Conservation (phyloP, 164 flowering plant species). For the Stephania yunnanensis region DNA sequence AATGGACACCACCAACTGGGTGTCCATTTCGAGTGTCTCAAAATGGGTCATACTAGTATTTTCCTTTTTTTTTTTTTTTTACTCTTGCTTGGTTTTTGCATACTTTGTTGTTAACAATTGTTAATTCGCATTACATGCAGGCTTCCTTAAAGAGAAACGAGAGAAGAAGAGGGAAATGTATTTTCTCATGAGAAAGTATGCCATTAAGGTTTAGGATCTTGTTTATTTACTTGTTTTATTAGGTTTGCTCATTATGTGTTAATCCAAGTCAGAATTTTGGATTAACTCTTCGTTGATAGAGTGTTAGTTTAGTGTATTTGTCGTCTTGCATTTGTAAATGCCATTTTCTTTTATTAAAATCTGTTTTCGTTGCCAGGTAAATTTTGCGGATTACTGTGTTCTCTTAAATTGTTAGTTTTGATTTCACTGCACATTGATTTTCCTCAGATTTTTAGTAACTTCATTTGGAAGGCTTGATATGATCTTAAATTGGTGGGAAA, state of each 20-base stretch:
- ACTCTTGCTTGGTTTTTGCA: no score
- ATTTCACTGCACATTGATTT: not conserved
- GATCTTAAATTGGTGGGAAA: not conserved
- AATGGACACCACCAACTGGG: no score
- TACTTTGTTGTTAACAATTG: not conserved
- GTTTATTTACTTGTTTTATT: not conserved
- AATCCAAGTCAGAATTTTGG: not conserved
- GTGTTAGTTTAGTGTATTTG: no score
- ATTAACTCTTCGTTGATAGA: not conserved
- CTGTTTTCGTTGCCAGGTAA: constrained; percentile 38
- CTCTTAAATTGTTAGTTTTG: not conserved
- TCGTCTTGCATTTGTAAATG: no score
- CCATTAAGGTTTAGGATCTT: constrained; percentile 25
- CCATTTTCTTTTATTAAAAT: no score
- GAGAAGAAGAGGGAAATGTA: constrained; percentile 42
- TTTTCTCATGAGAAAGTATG: constrained; percentile 37
- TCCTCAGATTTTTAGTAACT: not conserved
- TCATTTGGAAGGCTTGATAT: not conserved
- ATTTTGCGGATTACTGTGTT: not conserved
- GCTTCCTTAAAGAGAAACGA: constrained; percentile 45
- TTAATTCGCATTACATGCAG: constrained; percentile 25
- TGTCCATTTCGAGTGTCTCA: no score
- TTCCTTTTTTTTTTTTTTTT: no score
- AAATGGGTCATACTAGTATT: no score
- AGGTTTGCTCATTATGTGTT: not conserved